A percentile compares a stretch with the other conserved stretches of the same genome.
Evolutionary conservation across 1,284 basidiomycete genomes (phyloP).

Genomic region (Malassezia caprae): DNA sequence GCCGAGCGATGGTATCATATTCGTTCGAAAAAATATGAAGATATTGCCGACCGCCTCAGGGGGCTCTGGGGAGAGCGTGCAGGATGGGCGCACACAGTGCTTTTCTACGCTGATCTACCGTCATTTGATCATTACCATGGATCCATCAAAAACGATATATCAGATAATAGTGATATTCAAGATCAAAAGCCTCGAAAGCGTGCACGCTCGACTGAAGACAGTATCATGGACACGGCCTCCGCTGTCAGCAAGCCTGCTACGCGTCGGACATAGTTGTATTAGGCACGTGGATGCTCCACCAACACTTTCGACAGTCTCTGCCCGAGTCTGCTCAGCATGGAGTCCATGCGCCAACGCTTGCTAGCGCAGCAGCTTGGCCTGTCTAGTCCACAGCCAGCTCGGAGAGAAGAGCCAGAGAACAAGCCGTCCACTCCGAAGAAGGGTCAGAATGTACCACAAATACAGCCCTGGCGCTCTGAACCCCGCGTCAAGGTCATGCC

Average conservation of each 20-base stretch:
- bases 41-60: conserved; percentile 37
- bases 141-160: not conserved
- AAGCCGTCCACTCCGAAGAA: conserved; percentile 3
- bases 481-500: conserved; percentile 13
- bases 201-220: not conserved
- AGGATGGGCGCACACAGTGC: conserved; percentile 44
- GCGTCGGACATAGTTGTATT: not conserved
- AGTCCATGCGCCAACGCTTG: conserved; percentile 17
- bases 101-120: conserved; percentile 41
- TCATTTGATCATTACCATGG: conserved; percentile 27
- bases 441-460: not conserved
- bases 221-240: not conserved
- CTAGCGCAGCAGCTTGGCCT: conserved; percentile 18
- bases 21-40: conserved; percentile 37
- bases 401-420: not conserved
- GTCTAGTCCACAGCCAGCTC: not conserved
- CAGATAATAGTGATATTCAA: not conserved
- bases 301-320: not conserved
- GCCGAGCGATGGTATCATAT: conserved; percentile 43
- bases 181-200: not conserved
- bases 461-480: conserved; percentile 15
- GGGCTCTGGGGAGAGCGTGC: conserved; percentile 42
- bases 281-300: not conserved
- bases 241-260: not conserved
- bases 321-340: conserved; percentile 6